Base-by-base conservation (phyloP, 208 protist genomes). In the Vickermania ingenoplastis region DNA sequence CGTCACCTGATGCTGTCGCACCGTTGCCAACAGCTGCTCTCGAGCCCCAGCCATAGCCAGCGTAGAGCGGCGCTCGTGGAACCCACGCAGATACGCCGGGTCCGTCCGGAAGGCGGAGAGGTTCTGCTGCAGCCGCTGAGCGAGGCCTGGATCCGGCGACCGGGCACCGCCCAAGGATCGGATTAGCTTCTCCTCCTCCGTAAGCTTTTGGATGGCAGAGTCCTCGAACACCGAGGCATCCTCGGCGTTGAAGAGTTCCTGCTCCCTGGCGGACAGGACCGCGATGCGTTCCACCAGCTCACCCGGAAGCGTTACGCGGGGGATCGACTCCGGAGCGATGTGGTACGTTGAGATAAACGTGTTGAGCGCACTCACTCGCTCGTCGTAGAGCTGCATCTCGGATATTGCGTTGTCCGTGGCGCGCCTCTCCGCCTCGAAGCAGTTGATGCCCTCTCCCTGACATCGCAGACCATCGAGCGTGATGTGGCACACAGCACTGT, bases 391-490 rank as follows among this genome's bases (percentile, higher is more conserved):
- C 30, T 86, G 67, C 65, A 90, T 55, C 54, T 89, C 68, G 11
- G 70, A 31, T 13, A 93, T 56, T 21, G 69, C 79, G 3, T 48
- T 28, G 27, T 77, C 70, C 58, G 85, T 49, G 2, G 86, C 86
- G 1, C 41, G 45, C 1, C 86, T 74, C 62, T 93, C 69, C 0
- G 86, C 80, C 59, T 89, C 86, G 68, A 89, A 91, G 51, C 83
- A 60, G 49, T 87, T 91, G 25, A 87, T 61, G 13, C 86, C 86
- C 1, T 25, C 53, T 22, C 70, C 82, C n/a, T 73, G 67, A 41
- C 80, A 87, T 11, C 31, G 63, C 13, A 89, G 52, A 22, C 69
- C 79, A 53, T 64, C 65, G 28, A 86, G 36, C 25, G 61, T 60
- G 7, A 91, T 56, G 1, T 63, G 23, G 67, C 86, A 93, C 49